phyloP scores from a whole-genome alignment of 2,329 filamentous ascomycete genomes.

The Aspergillus aculeatinus region DNA sequence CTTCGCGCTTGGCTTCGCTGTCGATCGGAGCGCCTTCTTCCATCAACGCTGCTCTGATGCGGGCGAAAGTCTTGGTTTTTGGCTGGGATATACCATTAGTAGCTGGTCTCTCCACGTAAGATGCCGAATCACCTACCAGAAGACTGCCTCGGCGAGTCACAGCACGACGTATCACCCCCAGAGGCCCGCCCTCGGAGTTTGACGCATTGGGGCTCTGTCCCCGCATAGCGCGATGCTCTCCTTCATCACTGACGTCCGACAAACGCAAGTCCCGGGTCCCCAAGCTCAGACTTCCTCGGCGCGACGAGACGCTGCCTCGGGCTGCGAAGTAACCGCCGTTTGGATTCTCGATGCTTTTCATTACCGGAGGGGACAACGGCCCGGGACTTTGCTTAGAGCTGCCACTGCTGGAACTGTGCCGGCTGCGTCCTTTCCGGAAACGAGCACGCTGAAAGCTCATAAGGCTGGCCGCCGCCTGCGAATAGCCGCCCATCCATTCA shows the following conservation, averaged over 20 bases:
- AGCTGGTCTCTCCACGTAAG: slow-evolving; percentile 5
- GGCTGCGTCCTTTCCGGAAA: slow-evolving; percentile 57
- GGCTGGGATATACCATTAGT: slow-evolving; percentile 55
- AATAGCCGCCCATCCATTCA: slow-evolving; percentile 63
- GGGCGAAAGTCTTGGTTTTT: slow-evolving; percentile 93
- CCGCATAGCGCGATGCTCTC: slow-evolving; percentile 53
- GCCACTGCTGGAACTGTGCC: slow-evolving; percentile 67
- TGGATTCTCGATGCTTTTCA: slow-evolving; percentile 55
- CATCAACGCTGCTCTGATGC: slow-evolving; percentile 82
- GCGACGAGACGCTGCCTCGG: slow-evolving; percentile 52
- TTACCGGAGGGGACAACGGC: slow-evolving; percentile 73
- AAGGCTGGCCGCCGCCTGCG: slow-evolving; percentile 71
- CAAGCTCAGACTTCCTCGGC: slow-evolving; percentile 85
- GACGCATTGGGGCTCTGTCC: slow-evolving; percentile 36
- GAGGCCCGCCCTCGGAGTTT: slow-evolving; percentile 55
- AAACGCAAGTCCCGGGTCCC: slow-evolving; percentile 87
- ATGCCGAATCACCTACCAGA: slow-evolving; percentile 58
- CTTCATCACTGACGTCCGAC: slow-evolving; percentile 73
- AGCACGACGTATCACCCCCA: slow-evolving; percentile 75
- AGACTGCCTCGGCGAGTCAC: slow-evolving; percentile 88
- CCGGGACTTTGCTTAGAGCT: slow-evolving; percentile 68
- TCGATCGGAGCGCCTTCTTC: slow-evolving; percentile 89
- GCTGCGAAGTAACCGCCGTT: slow-evolving; percentile 56
- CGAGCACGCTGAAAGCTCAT: slow-evolving; percentile 72
- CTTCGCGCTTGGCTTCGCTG: slow-evolving; percentile 83